Evolutionary conservation across 2,329 filamentous ascomycete species (phyloP).

Genomic region (Tolypocladium endophyticum): DNA sequence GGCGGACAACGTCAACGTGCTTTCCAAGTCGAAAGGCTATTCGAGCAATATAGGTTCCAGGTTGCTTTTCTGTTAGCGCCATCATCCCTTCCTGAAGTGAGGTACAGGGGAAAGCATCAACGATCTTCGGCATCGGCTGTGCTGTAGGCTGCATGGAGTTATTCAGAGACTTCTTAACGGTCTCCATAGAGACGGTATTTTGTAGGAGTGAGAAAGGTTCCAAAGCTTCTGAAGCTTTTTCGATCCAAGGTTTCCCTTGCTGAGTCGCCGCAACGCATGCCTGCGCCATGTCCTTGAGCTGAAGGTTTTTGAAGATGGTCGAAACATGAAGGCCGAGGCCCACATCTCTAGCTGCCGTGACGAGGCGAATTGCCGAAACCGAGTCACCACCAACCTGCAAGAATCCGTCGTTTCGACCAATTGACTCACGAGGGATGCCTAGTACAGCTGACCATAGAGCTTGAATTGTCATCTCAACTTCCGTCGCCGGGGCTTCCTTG

Average conservation of each 20-base stretch:
- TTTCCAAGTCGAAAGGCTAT: background rate
- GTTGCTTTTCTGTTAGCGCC: slow-evolving; percentile 10
- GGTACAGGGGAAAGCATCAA: slow-evolving; percentile 21
- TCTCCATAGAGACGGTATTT: background rate
- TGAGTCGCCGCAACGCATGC: background rate
- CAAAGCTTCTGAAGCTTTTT: background rate
- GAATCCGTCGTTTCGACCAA: slow-evolving; percentile 6
- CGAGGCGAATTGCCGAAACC: slow-evolving; percentile 7
- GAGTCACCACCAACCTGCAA: slow-evolving; percentile 14
- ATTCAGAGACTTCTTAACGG: background rate
- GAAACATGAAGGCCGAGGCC: background rate
- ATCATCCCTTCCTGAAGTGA: slow-evolving; percentile 21
- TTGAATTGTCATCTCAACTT: background rate
- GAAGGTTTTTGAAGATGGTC: slow-evolving; percentile 1
- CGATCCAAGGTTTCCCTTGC: background rate
- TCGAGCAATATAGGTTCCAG: slow-evolving; percentile 1
- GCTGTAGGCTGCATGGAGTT: slow-evolving; percentile 1
- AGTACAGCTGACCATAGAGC: background rate
- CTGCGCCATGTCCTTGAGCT: background rate
- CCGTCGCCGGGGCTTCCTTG: background rate
- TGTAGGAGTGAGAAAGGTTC: slow-evolving; percentile 7
- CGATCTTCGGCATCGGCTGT: slow-evolving; percentile 9
- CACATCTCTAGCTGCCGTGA: background rate
- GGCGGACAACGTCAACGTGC: background rate
- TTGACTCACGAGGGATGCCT: background rate